Evolutionary conservation across 805 yeast genomes (phyloP).

Genomic region (Jamesozyma hellenica): DNA sequence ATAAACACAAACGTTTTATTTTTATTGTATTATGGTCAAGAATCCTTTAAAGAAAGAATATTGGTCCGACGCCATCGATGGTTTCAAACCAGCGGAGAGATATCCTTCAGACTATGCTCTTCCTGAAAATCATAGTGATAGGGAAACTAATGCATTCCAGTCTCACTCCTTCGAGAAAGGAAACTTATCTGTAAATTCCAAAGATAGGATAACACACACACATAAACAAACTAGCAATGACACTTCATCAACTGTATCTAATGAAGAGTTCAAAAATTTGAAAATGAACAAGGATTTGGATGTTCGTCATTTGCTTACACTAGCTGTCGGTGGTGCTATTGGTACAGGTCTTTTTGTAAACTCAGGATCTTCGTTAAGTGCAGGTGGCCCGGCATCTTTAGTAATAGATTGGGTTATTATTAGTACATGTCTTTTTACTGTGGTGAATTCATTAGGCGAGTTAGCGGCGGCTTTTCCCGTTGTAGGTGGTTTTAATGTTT

Average conservation of each 20-base stretch:
- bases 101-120: not conserved
- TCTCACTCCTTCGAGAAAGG: not conserved
- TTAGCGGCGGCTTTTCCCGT: conserved; percentile 44
- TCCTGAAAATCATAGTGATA: not conserved
- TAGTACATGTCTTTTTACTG: conserved; percentile 50
- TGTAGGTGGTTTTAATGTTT: conserved; percentile 43
- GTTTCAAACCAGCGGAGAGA: conserved; percentile 9
- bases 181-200: not conserved
- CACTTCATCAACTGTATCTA: conserved; percentile 1
- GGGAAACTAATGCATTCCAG: not conserved
- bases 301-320: conserved; percentile 46
- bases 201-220: not conserved
- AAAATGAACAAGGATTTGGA: conserved; percentile 19
- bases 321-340: conserved; percentile 58
- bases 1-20: too few species aligned
- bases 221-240: conserved; percentile 1
- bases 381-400: conserved; percentile 58
- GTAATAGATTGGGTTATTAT: conserved; percentile 46
- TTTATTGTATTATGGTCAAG: conserved; percentile 1
- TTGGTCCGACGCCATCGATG: conserved; percentile 15
- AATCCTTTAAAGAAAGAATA: conserved; percentile 12
- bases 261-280: conserved; percentile 11
- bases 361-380: conserved; percentile 46
- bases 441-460: conserved; percentile 46
- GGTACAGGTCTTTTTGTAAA: conserved; percentile 66